These are phyloP conservation scores for Lactifluus subvellereus DNA, from an alignment of 768 basidiomycete genomes.

Conservation along the genomic window DNA sequence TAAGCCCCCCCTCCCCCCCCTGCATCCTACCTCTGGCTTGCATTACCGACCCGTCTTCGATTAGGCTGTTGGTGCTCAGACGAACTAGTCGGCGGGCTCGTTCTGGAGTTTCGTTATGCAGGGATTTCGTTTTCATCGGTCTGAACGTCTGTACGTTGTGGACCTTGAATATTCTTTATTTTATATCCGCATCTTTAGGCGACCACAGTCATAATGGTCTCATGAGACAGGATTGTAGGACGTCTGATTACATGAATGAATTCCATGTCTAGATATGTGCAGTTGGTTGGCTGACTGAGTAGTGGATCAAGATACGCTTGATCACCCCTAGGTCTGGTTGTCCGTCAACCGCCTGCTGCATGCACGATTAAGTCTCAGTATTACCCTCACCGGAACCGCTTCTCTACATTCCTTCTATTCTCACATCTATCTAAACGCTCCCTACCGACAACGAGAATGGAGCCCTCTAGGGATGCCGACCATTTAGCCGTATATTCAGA, in stretches of 20 bases:
- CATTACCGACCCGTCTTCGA: neutral
- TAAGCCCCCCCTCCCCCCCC: conserved; percentile 34
- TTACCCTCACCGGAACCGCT: neutral
- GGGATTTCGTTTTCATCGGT: conserved; percentile 9
- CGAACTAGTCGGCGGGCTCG: conserved; percentile 17
- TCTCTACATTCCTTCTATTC: neutral
- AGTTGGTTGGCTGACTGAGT: conserved; percentile 16
- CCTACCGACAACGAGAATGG: neutral
- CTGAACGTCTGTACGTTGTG: conserved; percentile 6
- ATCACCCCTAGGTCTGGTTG: neutral
- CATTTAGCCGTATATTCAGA: conserved; percentile 10
- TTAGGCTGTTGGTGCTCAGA: conserved; percentile 25
- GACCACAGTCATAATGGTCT: conserved; percentile 7
- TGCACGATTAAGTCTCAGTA: neutral
- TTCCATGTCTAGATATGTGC: conserved; percentile 14
- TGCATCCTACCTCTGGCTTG: neutral
- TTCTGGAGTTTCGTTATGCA: neutral
- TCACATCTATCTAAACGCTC: neutral
- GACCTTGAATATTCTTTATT: conserved; percentile 13
- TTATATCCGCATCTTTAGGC: conserved; percentile 21
- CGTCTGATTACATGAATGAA: conserved; percentile 16
- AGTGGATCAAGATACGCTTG: neutral
- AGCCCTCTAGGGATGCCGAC: conserved; percentile 4
- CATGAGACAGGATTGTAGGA: conserved; percentile 7
- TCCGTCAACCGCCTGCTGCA: neutral